Percentiles rank a stretch among this genome's conserved stretches.
phyloP scores from a whole-genome alignment of 2,329 filamentous ascomycete genomes.

The Ascochyta koolunga region DNA sequence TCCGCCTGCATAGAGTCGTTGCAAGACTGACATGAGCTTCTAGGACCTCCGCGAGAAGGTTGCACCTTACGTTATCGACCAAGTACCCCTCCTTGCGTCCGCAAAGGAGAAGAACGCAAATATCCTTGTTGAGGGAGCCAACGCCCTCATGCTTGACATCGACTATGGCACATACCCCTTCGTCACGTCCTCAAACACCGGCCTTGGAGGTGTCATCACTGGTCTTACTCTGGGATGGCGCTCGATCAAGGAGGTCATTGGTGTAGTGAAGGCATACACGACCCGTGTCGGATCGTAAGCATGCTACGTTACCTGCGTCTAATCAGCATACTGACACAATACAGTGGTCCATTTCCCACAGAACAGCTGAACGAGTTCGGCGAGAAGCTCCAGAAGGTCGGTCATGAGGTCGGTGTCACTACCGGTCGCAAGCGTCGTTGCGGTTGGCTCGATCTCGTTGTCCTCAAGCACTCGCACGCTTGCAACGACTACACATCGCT shows the following conservation, averaged over 20 bases:
- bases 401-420: constrained; percentile 61
- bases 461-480: constrained; percentile 68
- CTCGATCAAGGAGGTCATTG: constrained; percentile 66
- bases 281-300: constrained; percentile 60
- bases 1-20: background rate
- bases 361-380: constrained; percentile 66
- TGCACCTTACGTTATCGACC: constrained; percentile 68
- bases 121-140: constrained; percentile 72
- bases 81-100: constrained; percentile 66
- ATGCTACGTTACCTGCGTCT: background rate
- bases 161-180: constrained; percentile 63
- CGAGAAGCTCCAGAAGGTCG: constrained; percentile 62
- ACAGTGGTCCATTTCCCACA: constrained; percentile 69
- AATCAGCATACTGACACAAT: constrained; percentile 29
- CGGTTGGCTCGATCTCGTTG: constrained; percentile 71
- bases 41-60: constrained; percentile 63
- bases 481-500: constrained; percentile 72
- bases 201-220: constrained; percentile 66
- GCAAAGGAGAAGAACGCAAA: constrained; percentile 65
- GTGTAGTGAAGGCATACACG: constrained; percentile 72
- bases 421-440: constrained; percentile 67
- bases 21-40: background rate
- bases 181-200: constrained; percentile 66
- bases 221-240: constrained; percentile 67
- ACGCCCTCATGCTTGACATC: constrained; percentile 72